Evolutionary conservation across 148 eudicot genomes (phyloP), one percentile per base, ranked within the genome.

Genomic region (Nepenthes gracilis): DNA sequence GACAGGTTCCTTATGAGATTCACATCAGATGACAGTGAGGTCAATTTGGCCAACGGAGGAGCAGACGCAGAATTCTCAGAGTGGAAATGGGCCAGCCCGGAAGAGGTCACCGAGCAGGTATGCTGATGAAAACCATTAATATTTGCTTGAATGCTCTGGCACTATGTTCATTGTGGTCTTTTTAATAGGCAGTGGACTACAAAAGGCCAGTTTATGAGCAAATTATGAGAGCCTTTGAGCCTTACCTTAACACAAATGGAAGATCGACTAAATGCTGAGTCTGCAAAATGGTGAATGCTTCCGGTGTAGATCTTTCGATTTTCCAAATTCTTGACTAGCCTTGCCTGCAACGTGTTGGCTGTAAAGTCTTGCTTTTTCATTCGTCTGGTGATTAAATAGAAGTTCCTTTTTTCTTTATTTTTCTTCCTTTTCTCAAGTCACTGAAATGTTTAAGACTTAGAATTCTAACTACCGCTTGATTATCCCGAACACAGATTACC

Each of bases 191-290:
- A 2, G 97, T 85, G 43, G 96, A 92, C 75, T 92, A 92, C 75
- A 92, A 92, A 73, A 83, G 97, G 88, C 96, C 97, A 15, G 86
- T 87, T 36, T 92, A 92, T 43, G 90, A 88, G 74, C 85, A 92
- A 80, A 90, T 92, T 48, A 81, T 92, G 74, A 69, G 59, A 63
- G 68, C 72, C 59, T 92, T 92, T 75, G 65, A 64, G 71, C 81
- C 90, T 40, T 49, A 1, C 53, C 53, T 49, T n/a, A 12, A 49
- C 11, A 12, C 13, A n/a, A 49, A 49, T 49, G 53, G 53, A n/a
- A 49, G 15, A n/a, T 49, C 53, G 6, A 2, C 53, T 2, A 49
- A 49, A 11, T 49, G n/a, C 12, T 23, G 11, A 49, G 53, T 49
- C 53, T 49, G 12, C 53, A n/a, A 49, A 49, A 49, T 49, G 53